Percentiles rank a stretch among this genome's conserved stretches.
phyloP scores from a whole-genome alignment of 2,329 filamentous ascomycete genomes.

The Trichoderma sp. region DNA sequence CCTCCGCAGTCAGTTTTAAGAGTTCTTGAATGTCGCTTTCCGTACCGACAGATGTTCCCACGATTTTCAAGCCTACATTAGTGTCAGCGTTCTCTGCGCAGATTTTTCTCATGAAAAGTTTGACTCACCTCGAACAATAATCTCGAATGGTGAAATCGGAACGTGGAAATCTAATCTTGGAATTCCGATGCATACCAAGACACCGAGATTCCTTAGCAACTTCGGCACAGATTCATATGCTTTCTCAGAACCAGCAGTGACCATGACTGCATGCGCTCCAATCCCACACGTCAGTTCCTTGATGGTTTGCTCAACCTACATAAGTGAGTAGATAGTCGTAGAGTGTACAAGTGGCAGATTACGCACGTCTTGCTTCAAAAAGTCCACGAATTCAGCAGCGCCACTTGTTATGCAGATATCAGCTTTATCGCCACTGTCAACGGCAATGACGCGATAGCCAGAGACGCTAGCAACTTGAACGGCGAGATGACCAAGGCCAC shows the following conservation, averaged over 20 bases:
- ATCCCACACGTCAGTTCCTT: neutral
- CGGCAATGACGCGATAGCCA: constrained; percentile 1
- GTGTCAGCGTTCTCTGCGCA: neutral
- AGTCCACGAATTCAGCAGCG: constrained; percentile 1
- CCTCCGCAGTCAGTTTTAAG: neutral
- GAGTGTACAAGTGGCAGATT: rapidly evolving
- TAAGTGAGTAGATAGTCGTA: neutral
- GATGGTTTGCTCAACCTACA: neutral
- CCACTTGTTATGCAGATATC: neutral
- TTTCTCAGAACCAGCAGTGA: neutral
- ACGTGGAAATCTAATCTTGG: neutral
- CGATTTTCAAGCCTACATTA: neutral
- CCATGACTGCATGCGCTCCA: constrained; percentile 9
- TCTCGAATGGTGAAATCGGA: neutral
- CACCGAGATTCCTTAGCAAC: neutral
- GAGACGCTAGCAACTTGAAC: neutral
- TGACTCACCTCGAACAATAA: constrained; percentile 1
- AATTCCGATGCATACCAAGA: constrained; percentile 5
- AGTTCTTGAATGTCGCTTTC: constrained; percentile 12
- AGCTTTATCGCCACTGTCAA: constrained; percentile 1
- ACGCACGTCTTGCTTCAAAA: constrained; percentile 1
- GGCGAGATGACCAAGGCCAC: constrained; percentile 5
- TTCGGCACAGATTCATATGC: constrained; percentile 3
- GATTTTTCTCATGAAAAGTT: neutral
- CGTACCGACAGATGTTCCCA: constrained; percentile 9